Conservation (phyloP, 1,284 basidiomycete genomes). For the Fomitopsis palustris region DNA sequence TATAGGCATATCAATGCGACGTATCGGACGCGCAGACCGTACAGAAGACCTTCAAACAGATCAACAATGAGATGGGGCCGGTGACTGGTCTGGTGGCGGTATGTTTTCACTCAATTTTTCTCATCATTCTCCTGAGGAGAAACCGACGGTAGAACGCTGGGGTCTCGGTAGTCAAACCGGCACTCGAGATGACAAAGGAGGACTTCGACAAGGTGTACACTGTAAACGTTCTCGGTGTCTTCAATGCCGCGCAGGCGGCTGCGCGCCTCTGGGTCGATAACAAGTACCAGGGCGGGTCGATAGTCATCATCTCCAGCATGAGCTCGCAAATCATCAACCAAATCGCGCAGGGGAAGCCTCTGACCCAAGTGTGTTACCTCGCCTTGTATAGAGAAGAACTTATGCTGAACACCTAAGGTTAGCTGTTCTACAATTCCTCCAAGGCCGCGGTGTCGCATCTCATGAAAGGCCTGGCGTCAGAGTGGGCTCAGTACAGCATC, state of each 20-base stretch:
- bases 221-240: conserved; percentile 39
- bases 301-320: conserved; percentile 50
- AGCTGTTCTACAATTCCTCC: conserved; percentile 61
- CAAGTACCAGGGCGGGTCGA: conserved; percentile 28
- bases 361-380: conserved; percentile 32
- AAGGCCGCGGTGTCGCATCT: conserved; percentile 58
- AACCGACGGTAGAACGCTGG: conserved; percentile 36
- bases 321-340: conserved; percentile 48
- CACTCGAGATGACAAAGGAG: conserved; percentile 39
- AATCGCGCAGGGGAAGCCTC: conserved; percentile 25
- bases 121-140: neutral
- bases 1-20: conserved; percentile 42
- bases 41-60: conserved; percentile 32
- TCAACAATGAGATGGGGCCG: conserved; percentile 36
- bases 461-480: conserved; percentile 54
- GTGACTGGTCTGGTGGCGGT: conserved; percentile 40
- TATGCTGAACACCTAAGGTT: neutral
- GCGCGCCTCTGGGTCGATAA: conserved; percentile 32
- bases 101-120: conserved; percentile 9
- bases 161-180: conserved; percentile 45
- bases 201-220: conserved; percentile 40
- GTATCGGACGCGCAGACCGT: conserved; percentile 34
- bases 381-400: neutral
- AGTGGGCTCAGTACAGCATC: conserved; percentile 52
- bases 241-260: conserved; percentile 39